phyloP scores from a whole-genome alignment of 306 rosid species.

The Morella rubra region DNA sequence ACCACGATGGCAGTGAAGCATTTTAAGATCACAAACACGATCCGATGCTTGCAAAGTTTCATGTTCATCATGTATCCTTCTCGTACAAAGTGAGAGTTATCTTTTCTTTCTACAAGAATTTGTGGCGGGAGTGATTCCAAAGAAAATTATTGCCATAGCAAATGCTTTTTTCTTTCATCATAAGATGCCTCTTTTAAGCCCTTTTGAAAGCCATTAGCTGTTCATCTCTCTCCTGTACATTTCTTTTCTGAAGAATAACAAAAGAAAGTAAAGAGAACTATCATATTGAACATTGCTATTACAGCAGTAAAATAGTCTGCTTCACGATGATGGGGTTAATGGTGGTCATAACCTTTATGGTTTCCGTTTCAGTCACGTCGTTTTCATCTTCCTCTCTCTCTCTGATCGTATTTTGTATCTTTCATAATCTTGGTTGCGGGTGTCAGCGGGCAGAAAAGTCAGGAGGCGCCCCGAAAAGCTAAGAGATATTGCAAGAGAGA shows the following conservation, averaged over 20 bases:
- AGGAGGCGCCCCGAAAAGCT: slow-evolving; percentile 47
- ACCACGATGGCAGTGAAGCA: slow-evolving; percentile 42
- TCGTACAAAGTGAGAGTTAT: slow-evolving; percentile 41
- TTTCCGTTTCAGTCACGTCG: slow-evolving; percentile 86
- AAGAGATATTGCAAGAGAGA: slow-evolving; percentile 41
- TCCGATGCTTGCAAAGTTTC: slow-evolving; percentile 40
- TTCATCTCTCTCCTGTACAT: slow-evolving; percentile 13
- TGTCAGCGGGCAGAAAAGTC: slow-evolving; percentile 68
- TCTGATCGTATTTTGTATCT: slow-evolving; percentile 49
- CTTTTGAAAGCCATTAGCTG: slow-evolving; percentile 31
- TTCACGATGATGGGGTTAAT: slow-evolving; percentile 28
- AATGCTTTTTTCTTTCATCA: slow-evolving; percentile 22
- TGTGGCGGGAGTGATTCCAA: slow-evolving; percentile 23
- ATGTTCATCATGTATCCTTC: slow-evolving; percentile 35
- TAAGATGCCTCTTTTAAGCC: slow-evolving; percentile 26
- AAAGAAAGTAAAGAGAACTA: neutral
- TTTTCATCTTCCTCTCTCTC: slow-evolving; percentile 48
- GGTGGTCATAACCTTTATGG: slow-evolving; percentile 59
- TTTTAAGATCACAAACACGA: slow-evolving; percentile 22
- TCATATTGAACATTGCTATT: slow-evolving; percentile 24
- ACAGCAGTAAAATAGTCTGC: slow-evolving; percentile 28
- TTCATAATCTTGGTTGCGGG: slow-evolving; percentile 74
- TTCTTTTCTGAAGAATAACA: neutral
- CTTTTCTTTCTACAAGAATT: slow-evolving; percentile 40
- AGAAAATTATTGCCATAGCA: slow-evolving; percentile 23